Base-by-base conservation (phyloP, 2,329 filamentous ascomycete species). In the Penicillium rolfsii region DNA sequence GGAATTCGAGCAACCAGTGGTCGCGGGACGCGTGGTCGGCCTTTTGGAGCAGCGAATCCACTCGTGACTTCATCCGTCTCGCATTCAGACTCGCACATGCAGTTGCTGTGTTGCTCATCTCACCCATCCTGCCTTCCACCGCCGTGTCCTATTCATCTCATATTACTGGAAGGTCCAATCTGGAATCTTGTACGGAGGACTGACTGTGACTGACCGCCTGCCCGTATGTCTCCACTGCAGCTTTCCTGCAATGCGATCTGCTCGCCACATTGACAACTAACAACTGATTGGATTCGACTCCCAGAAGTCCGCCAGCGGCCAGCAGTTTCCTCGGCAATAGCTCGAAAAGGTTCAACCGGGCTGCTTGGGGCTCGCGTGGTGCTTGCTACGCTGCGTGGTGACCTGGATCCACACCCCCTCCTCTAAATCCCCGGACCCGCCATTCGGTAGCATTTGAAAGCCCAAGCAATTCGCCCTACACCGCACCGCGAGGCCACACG, bases 201-300 rank as follows among this genome's bases (percentile, higher is more conserved):
- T 40, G 36, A 53, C 46, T 12, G 28, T 60, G 46, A 49, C 60
- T 63, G 61, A 65, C 61, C 56, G 63, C 61, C 58, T 58, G 58
- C 33, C 33, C 52, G 35, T 56, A 52, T 40, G 55, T 54, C 40
- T 41, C 52, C 58, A 61, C 56, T 45, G 60, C 55, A 57, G 56
- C 58, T 61, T 35, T 53, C 30, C 43, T 53, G 40, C 57, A 48
- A n/a, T 61, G 30, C 49, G 19, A n/a, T 22, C 46, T 33, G 26
- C 30, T 28, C 19, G 38, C 24, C 48, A 22, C 48, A 30, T 30
- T 48, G 43, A 46, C 26, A n/a, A 16, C 45, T 48, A 30, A 48
- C 45, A 16, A 30, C 24, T 8, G 16, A 5, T 16, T 46, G 43
- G 24, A n/a, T 12, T 2, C 45, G 16, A 30, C 26, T 30, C 45